Base-by-base conservation (phyloP, 306 rosid species). In the Argentina anserina region DNA sequence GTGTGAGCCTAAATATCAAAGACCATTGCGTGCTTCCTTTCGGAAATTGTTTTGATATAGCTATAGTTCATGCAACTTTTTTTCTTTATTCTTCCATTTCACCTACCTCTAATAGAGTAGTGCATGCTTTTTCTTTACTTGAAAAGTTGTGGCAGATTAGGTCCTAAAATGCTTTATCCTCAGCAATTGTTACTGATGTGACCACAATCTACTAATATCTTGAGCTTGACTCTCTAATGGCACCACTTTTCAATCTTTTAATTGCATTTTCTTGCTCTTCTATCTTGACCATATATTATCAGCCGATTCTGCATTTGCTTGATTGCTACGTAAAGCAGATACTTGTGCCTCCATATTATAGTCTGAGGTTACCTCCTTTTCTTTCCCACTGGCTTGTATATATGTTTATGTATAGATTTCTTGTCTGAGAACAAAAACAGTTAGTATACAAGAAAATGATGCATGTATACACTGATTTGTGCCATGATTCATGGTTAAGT, bases 401-500 rank as follows among this genome's bases (percentile, higher is more conserved):
- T n/a, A 28, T 28, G 1, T 6, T 14, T 59, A 6, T 59, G 29
- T 28, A 7, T 26, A 14, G 5, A 33, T 23, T 28, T n/a, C 5
- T 21, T 1, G 64, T 59, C n/a, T 21, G 29, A 14, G 64, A 59
- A 29, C 64, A 59, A 28, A 58, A 28, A 59, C 64, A 28, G 39
- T 59, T 58, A 4, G n/a, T 59, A 28, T 26, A 21, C 12, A 42
- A 23, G 2, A 14, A 1, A 9, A 33, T 33, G 5, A 34, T 34
- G 11, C 33, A 33, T 33, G 5, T 45, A 28, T 14, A 66, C 29
- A 29, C 41, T 53, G 25, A 61, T 73, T 73, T 80, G 31, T 67
- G 64, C 50, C 86, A 83, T 78, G 79, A 86, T 84, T 77, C 75
- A 62, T 52, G 87, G 49, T 33, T 17, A 45, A 69, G 70, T 78